Base-by-base conservation (phyloP, 306 rosid species). In the Fragaria iinumae region DNA sequence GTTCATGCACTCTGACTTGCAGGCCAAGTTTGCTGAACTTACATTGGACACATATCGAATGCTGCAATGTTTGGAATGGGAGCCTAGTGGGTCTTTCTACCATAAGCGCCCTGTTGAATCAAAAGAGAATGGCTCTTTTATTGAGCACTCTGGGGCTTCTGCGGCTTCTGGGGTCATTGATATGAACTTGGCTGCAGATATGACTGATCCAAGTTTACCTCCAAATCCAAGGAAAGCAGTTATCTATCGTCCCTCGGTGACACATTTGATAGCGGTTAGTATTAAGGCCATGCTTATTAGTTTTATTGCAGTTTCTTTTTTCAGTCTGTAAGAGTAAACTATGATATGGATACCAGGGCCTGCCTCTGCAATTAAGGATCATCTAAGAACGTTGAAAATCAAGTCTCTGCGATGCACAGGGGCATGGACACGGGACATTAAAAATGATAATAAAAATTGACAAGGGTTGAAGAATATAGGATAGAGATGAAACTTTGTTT, bases 31-130 rank as follows among this genome's bases (percentile, higher is more conserved):
- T 86, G 97, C 98, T 18, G 98, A 96, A 82, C 86, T 92, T 66
- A 96, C 99, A 41, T 80, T 96, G 84, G 98, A 96, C 87, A 84
- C 90, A 23, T 87, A 85, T 76, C 91, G 99, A 86, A 96, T 96
- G 97, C 73, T 91, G 82, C 99, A 96, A 34, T 91, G 97, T 84
- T 87, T 96, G 82, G 99, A 96, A 87, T 96, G 97, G 97, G 98
- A 96, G 84, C 99, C 97, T 62, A 84, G 97, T 74, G 96, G 91
- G 47, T 80, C 86, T 68, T 91, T 91, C 84, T 89, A 83, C 86
- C 97, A 85, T 79, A 96, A 87, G 80, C 90, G 72, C 75, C 77
- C 76, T 41, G 81, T 80, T 81, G 89, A 88, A 84, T 77, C 91
- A 25, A 81, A 77, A 77, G 97, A 89, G 74, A 96, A 90, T 76